A percentile compares a stretch with the other conserved stretches of the same genome.
Conservation (phyloP, 2,329 filamentous ascomycete species). For the Microsporum canis region DNA sequence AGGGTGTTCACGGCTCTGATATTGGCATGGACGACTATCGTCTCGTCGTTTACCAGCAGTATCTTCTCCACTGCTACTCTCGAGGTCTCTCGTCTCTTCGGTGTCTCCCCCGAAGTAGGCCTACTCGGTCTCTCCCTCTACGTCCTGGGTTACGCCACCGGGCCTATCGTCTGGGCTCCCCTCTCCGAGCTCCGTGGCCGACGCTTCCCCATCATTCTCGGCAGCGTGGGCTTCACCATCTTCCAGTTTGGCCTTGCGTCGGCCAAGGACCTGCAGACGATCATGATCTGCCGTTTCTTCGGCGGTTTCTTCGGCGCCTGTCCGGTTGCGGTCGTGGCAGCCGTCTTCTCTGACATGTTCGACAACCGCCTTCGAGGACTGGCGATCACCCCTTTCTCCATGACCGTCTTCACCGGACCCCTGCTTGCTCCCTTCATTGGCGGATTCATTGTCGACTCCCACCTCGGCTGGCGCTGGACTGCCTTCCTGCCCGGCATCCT, state of each 20-base stretch:
- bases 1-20: constrained; percentile 16
- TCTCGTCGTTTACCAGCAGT: constrained; percentile 46
- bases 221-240: constrained; percentile 42
- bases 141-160: constrained; percentile 40
- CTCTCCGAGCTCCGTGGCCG: constrained; percentile 42
- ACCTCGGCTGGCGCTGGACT: constrained; percentile 46
- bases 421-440: constrained; percentile 45
- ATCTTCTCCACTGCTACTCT: constrained; percentile 60
- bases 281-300: constrained; percentile 44
- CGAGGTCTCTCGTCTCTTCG: constrained; percentile 46
- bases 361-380: constrained; percentile 37
- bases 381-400: constrained; percentile 41
- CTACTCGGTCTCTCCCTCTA: constrained; percentile 33
- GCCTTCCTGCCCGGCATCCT: constrained; percentile 45
- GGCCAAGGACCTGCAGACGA: constrained; percentile 43
- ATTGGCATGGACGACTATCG: constrained; percentile 41
- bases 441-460: constrained; percentile 42
- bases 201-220: constrained; percentile 38
- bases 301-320: constrained; percentile 44
- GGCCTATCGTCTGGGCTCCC: constrained; percentile 42
- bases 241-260: constrained; percentile 41
- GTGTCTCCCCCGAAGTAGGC: constrained; percentile 39
- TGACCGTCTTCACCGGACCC: constrained; percentile 44
- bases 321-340: constrained; percentile 43
- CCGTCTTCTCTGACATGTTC: constrained; percentile 48